phyloP scores from a whole-genome alignment of 2,329 filamentous ascomycete species.

The Aspergillus fructus region DNA sequence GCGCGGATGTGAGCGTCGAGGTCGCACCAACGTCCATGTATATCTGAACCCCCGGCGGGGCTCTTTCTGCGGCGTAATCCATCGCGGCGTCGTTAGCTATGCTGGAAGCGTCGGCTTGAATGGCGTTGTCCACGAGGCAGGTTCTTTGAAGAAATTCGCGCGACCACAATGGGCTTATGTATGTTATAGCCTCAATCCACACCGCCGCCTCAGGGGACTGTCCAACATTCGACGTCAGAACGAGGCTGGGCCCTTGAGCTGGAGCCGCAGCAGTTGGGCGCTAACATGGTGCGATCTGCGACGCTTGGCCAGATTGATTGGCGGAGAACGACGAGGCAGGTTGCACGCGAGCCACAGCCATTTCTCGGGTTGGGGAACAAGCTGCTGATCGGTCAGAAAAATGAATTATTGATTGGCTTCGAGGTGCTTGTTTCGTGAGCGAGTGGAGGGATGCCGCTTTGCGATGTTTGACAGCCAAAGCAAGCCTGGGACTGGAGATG shows the following conservation, averaged over 20 bases:
- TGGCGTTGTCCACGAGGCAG: neutral
- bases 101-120: neutral
- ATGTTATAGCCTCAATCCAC: no score
- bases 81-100: neutral
- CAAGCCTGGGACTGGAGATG: no score
- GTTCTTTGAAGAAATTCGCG: neutral
- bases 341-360: no score
- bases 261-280: slow-evolving; percentile 2
- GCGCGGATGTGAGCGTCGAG: neutral
- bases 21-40: neutral
- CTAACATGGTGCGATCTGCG: neutral
- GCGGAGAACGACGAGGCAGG: neutral
- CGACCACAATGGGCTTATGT: neutral
- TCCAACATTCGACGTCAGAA: neutral
- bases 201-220: neutral
- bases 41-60: neutral
- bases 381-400: neutral
- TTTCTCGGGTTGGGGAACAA: neutral
- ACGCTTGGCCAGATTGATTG: neutral
- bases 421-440: no score
- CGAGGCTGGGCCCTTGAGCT: neutral
- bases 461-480: no score
- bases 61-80: neutral
- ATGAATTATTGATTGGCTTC: no score
- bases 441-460: no score